Conservation (phyloP, 164 flowering plant species). For the Umbilicus rupestris region DNA sequence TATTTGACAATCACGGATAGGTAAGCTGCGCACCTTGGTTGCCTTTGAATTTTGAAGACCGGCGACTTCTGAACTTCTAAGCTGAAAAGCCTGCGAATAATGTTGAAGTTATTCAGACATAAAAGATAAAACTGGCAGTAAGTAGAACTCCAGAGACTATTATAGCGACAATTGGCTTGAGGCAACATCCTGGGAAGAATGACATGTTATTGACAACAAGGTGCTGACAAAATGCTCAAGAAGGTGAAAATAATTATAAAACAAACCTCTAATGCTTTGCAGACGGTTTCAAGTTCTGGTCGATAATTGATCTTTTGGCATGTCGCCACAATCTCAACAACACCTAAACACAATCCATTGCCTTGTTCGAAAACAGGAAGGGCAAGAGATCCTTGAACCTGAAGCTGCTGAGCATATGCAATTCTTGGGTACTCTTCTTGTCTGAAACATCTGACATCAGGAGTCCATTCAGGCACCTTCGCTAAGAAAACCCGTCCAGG, state of each 20-base stretch:
- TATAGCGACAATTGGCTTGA: background rate
- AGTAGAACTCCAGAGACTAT: background rate
- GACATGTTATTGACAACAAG: background rate
- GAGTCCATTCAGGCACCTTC: slow-evolving; percentile 83
- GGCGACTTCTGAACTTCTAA: slow-evolving; percentile 48
- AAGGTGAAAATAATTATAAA: background rate
- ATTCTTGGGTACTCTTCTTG: slow-evolving; percentile 65
- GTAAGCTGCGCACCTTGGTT: background rate
- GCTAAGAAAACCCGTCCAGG: slow-evolving; percentile 64
- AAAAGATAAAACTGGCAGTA: background rate
- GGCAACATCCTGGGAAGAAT: background rate
- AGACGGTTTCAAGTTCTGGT: slow-evolving; percentile 58
- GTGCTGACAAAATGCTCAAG: background rate
- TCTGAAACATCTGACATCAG: slow-evolving; percentile 65
- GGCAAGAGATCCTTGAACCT: slow-evolving; percentile 69
- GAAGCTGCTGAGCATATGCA: slow-evolving; percentile 36
- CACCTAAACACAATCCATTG: slow-evolving; percentile 64
- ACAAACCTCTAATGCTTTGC: slow-evolving; percentile 78
- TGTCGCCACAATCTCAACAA: slow-evolving; percentile 72
- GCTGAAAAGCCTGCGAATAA: slow-evolving; percentile 71
- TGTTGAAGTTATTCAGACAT: background rate
- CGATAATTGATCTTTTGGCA: slow-evolving; percentile 43
- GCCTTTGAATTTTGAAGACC: slow-evolving; percentile 37
- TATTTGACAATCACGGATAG: background rate
- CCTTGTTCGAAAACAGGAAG: slow-evolving; percentile 74